A percentile compares a stretch with the other conserved stretches of the same genome.
Evolutionary conservation across 129 eudicot genomes (phyloP).

Genomic region (Ambrosia artemisiifolia): DNA sequence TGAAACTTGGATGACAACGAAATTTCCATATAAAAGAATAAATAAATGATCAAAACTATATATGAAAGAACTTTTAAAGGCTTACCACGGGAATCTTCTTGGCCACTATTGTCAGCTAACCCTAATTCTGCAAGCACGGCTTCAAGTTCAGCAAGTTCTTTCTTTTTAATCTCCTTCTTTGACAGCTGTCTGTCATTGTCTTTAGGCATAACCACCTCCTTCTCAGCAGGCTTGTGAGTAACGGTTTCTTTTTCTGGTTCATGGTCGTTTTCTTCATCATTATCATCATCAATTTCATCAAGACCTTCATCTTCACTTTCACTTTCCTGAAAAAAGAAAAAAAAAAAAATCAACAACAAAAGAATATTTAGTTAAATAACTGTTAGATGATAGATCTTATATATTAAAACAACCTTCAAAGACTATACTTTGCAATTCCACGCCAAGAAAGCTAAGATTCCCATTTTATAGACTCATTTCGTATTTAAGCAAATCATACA

Average conservation of each 20-base stretch:
- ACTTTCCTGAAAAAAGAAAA: slow-evolving; percentile 60
- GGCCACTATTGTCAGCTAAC: slow-evolving; percentile 37
- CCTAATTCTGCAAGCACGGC: slow-evolving; percentile 87
- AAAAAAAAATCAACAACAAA: neutral
- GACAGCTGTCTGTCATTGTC: slow-evolving; percentile 92
- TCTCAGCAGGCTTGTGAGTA: slow-evolving; percentile 51
- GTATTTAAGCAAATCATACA: neutral
- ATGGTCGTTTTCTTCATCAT: slow-evolving; percentile 82
- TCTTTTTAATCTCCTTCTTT: slow-evolving; percentile 82
- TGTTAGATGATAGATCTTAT: neutral
- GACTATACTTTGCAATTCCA: neutral
- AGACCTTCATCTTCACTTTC: slow-evolving; percentile 80
- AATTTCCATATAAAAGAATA: neutral
- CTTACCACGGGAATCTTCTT: slow-evolving; percentile 55
- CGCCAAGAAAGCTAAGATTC: neutral
- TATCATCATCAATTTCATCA: slow-evolving; percentile 67
- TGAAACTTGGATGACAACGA: neutral
- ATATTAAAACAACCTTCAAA: neutral
- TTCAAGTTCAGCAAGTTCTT: slow-evolving; percentile 94
- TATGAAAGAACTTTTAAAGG: neutral
- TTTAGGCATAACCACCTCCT: slow-evolving; percentile 42
- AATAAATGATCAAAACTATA: neutral
- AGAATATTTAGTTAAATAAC: neutral
- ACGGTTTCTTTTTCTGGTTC: slow-evolving; percentile 51
- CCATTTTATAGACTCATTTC: neutral